These are phyloP conservation scores for Epichloe gansuensis DNA, from an alignment of 2,329 filamentous ascomycete species.

Conservation along the genomic window DNA sequence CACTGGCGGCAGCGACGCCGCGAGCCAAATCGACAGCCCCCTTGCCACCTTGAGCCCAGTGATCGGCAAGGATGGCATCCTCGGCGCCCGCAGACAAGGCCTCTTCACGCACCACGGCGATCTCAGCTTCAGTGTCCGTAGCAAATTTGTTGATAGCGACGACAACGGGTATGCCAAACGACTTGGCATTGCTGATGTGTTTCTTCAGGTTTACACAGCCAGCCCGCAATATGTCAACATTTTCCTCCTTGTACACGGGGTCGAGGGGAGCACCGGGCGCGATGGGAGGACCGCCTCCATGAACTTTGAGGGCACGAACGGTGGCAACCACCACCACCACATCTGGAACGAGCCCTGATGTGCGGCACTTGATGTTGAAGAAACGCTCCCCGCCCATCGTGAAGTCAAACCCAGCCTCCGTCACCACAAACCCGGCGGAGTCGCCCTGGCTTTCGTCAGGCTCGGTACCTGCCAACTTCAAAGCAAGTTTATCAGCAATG, in stretches of 20 bases:
- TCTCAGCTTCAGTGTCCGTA: constrained; percentile 86
- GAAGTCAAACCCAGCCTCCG: constrained; percentile 96
- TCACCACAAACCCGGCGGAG: constrained; percentile 87
- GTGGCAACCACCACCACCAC: constrained; percentile 93
- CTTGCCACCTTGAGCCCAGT: constrained; percentile 91
- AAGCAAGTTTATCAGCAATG: constrained; percentile 83
- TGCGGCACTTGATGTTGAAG: constrained; percentile 99
- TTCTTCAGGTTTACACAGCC: constrained; percentile 93
- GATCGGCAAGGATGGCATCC: constrained; percentile 85
- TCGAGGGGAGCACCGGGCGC: constrained; percentile 73
- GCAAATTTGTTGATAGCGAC: constrained; percentile 96
- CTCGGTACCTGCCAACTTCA: constrained; percentile 93
- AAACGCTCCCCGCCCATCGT: constrained; percentile 99
- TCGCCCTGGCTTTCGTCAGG: constrained; percentile 70
- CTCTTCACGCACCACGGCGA: constrained; percentile 79
- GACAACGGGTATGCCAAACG: constrained; percentile 84
- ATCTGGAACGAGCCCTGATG: constrained; percentile 83
- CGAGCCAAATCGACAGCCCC: constrained; percentile 82
- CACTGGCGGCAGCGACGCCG: constrained; percentile 69
- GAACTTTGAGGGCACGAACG: constrained; percentile 89
- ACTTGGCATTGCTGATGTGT: constrained; percentile 81
- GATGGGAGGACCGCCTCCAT: constrained; percentile 92
- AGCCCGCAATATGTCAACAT: constrained; percentile 76
- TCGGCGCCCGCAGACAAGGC: constrained; percentile 84
- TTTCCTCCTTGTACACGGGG: constrained; percentile 84